These are phyloP conservation scores for Bruguiera sexangula DNA, from an alignment of 345 rosid genomes.

Conservation along the genomic window DNA sequence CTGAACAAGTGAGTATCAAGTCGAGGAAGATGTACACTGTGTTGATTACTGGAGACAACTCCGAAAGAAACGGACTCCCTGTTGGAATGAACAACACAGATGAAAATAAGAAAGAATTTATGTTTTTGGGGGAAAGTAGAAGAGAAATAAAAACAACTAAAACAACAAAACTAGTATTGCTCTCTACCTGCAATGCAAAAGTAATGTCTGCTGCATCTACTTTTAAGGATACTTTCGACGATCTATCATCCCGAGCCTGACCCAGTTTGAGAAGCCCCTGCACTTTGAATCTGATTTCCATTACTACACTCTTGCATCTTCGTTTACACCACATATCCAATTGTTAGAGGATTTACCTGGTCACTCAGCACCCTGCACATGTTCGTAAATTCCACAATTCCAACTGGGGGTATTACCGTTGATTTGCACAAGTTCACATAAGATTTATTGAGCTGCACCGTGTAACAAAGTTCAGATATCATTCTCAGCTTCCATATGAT, in stretches of 20 bases:
- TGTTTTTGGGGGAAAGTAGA: background rate
- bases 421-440: constrained; percentile 72
- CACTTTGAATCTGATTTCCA: background rate
- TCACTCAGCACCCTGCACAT: constrained; percentile 81
- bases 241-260: constrained; percentile 63
- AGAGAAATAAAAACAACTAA: background rate
- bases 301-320: no score
- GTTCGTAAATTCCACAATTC: constrained; percentile 56
- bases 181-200: constrained; percentile 78
- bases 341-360: constrained; percentile 48
- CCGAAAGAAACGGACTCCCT: constrained; percentile 87
- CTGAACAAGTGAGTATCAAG: background rate
- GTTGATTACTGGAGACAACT: constrained; percentile 56
- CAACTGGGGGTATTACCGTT: constrained; percentile 59
- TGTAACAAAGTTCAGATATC: constrained; percentile 5
- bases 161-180: background rate
- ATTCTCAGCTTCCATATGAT: background rate
- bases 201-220: constrained; percentile 71
- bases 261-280: constrained; percentile 82
- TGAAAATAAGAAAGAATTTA: background rate
- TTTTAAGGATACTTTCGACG: constrained; percentile 62
- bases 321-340: background rate
- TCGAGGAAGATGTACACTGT: background rate
- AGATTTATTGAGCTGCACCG: constrained; percentile 66
- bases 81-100: constrained; percentile 18